Conservation (phyloP, 1,284 basidiomycete species). For the Mrakiaceae sp. region DNA sequence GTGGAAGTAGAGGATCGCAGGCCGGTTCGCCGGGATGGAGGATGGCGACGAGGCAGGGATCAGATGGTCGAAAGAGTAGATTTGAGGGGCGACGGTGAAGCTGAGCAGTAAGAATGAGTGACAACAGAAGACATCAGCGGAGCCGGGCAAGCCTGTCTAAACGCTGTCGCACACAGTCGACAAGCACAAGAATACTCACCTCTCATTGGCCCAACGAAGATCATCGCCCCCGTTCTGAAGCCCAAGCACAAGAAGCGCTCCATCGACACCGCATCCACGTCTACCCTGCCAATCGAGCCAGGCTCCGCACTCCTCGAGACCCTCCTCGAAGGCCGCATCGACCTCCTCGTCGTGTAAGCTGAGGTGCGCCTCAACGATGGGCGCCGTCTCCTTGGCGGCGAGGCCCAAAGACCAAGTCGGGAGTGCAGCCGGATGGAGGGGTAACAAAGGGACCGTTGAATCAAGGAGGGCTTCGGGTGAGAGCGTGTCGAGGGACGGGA, state of each 20-base stretch:
- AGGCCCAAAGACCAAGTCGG: conserved; percentile 39
- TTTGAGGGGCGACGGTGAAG: conserved; percentile 32
- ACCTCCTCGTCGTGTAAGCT: conserved; percentile 34
- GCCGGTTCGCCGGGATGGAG: conserved; percentile 40
- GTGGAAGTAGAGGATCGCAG: conserved; percentile 58
- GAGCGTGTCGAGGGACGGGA: not conserved
- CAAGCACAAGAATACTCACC: conserved; percentile 22
- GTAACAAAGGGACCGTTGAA: conserved; percentile 21
- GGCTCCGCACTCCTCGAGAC: conserved; percentile 46
- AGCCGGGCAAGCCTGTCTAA: too few relatives aligned
- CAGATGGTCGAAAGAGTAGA: conserved; percentile 60
- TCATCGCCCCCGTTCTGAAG: conserved; percentile 35
- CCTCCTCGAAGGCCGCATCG: conserved; percentile 44
- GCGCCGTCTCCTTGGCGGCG: conserved; percentile 29
- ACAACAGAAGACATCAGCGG: not conserved
- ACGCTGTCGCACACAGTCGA: conserved; percentile 9
- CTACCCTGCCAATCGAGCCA: conserved; percentile 84
- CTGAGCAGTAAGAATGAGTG: too few relatives aligned
- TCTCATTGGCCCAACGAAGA: conserved; percentile 21
- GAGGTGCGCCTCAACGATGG: conserved; percentile 31
- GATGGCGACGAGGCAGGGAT: conserved; percentile 37
- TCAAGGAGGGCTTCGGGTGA: conserved; percentile 1
- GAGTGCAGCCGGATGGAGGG: conserved; percentile 25
- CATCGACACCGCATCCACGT: conserved; percentile 57
- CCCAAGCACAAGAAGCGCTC: conserved; percentile 49